These are phyloP conservation scores for Parachaetomium inaequale DNA, from an alignment of 495 filamentous ascomycete species.

Conservation along the genomic window DNA sequence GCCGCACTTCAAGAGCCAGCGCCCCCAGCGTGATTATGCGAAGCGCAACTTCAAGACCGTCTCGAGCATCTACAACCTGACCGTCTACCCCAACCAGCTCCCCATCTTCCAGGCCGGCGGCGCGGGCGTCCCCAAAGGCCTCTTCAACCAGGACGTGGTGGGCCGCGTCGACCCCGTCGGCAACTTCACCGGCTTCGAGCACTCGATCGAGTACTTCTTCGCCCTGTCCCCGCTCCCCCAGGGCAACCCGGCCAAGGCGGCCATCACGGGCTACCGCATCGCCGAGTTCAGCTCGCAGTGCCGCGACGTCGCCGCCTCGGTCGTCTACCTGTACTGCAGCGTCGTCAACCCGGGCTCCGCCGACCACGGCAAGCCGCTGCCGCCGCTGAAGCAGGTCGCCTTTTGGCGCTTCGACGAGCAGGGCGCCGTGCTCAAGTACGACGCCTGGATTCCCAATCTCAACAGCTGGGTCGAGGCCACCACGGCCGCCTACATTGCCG, in stretches of 20 bases:
- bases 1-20: conserved; percentile 15
- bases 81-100: conserved; percentile 41
- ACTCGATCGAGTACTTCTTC: conserved; percentile 42
- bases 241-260: conserved; percentile 25
- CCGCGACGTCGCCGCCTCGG: conserved; percentile 32
- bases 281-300: conserved; percentile 36
- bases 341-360: conserved; percentile 28
- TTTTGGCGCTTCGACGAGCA: conserved; percentile 37
- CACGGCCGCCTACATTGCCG: conserved; percentile 21
- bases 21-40: conserved; percentile 9
- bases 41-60: conserved; percentile 40
- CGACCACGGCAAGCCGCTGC: conserved; percentile 27
- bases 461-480: conserved; percentile 29
- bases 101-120: conserved; percentile 33
- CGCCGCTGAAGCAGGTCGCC: conserved; percentile 36
- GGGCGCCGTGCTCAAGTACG: conserved; percentile 37
- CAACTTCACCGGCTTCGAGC: conserved; percentile 37
- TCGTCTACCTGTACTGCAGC: conserved; percentile 37
- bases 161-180: conserved; percentile 39
- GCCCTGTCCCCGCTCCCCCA: conserved; percentile 35
- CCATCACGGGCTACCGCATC: conserved; percentile 34
- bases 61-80: conserved; percentile 39
- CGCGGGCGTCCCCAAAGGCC: conserved; percentile 32
- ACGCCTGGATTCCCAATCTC: conserved; percentile 39
- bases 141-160: conserved; percentile 36